phyloP scores from a whole-genome alignment of 106 monocot species.

The Acorus calamus region DNA sequence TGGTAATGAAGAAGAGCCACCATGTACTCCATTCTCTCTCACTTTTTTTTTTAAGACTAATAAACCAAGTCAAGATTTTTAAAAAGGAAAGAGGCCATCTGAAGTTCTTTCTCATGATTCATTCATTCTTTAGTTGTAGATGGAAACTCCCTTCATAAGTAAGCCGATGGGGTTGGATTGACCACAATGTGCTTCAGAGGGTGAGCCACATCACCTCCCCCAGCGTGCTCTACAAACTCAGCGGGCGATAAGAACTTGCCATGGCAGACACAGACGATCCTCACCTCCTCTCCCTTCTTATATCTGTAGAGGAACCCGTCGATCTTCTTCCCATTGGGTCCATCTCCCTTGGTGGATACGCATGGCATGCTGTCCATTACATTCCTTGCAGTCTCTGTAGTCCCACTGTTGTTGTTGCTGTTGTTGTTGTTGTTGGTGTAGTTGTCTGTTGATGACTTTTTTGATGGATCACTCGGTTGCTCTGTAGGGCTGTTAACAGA shows the following conservation, averaged over 20 bases:
- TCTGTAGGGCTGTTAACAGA: background rate
- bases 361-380: constrained; percentile 52
- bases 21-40: too few relatives aligned
- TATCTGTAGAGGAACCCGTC: constrained; percentile 59
- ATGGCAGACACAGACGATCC: constrained; percentile 13
- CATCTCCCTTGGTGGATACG: constrained; percentile 36
- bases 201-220: constrained; percentile 43
- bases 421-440: background rate
- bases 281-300: constrained; percentile 37
- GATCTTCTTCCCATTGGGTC: constrained; percentile 29
- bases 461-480: background rate
- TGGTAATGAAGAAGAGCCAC: too few relatives aligned
- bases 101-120: too few relatives aligned
- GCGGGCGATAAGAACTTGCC: constrained; percentile 56
- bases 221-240: constrained; percentile 57
- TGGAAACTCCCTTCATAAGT: constrained; percentile 2
- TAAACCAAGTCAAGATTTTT: too few relatives aligned
- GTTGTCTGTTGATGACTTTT: background rate
- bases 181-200: constrained; percentile 44
- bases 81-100: too few relatives aligned
- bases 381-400: constrained; percentile 9
- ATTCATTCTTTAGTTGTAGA: too few relatives aligned
- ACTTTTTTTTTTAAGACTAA: too few relatives aligned
- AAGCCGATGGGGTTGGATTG: constrained; percentile 13
- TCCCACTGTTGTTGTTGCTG: background rate